Conservation (phyloP, 2,329 filamentous ascomycete genomes). For the Cytospora piceicola region DNA sequence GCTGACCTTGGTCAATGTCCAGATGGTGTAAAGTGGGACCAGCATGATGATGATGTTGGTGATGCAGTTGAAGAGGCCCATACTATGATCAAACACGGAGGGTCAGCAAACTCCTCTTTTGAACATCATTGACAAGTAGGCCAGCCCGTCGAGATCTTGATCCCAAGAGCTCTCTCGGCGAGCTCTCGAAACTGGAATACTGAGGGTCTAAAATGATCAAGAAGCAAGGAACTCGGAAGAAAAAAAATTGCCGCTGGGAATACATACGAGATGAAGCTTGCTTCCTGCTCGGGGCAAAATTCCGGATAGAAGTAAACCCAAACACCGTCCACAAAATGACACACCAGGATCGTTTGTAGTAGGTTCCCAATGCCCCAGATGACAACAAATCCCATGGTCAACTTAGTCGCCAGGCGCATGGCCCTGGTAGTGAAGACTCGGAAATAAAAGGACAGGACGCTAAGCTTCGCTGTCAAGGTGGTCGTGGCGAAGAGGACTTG, state of each 20-base stretch:
- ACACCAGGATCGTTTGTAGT: constrained; percentile 38
- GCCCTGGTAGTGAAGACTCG: constrained; percentile 44
- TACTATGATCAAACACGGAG: not conserved
- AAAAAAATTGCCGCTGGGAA: not conserved
- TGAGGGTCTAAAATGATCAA: too few relatives aligned
- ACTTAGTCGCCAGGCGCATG: constrained; percentile 39
- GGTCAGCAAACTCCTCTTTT: not conserved
- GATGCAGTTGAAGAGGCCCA: constrained; percentile 44
- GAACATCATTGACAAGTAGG: not conserved
- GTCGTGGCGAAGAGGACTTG: constrained; percentile 43
- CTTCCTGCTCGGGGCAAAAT: constrained; percentile 41
- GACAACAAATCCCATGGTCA: constrained; percentile 35
- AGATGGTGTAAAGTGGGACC: constrained; percentile 44
- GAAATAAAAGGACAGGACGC: constrained; percentile 48
- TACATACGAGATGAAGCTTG: constrained; percentile 40
- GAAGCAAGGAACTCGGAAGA: not conserved
- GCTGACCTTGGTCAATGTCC: constrained; percentile 41
- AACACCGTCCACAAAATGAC: constrained; percentile 35
- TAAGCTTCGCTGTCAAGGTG: constrained; percentile 45
- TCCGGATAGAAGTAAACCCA: constrained; percentile 7
- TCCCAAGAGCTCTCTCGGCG: not conserved
- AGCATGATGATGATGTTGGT: constrained; percentile 45
- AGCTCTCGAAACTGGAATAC: not conserved
- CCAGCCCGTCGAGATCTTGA: not conserved
- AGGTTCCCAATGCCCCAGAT: constrained; percentile 37